Base-by-base conservation (phyloP, 2,329 filamentous ascomycete species). In the Sporothrix brunneoviolacea region DNA sequence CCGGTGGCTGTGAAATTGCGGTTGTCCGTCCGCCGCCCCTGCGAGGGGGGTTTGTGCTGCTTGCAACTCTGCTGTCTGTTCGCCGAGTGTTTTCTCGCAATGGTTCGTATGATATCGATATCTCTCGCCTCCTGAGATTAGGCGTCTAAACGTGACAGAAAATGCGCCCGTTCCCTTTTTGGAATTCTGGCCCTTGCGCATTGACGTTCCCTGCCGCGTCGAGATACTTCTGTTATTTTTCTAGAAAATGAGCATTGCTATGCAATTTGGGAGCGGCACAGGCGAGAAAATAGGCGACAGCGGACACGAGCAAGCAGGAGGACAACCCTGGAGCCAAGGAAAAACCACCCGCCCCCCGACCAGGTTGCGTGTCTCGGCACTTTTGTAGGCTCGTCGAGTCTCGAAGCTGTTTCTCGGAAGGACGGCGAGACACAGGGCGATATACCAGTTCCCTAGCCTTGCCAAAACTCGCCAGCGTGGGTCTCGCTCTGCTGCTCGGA, bases 231-330 rank as follows among this genome's bases (percentile, higher is more conserved):
- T n/a, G n/a, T n/a, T 38, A 16, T 15, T 39, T 21, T 39, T 47
- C 44, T 47, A 47, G 44, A 47, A 39, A 21, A 36, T 18, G 16
- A 28, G 19, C 24, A n/a, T 12, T 27, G 32, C 42, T 4, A 4
- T n/a, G 15, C 16, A 36, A 45, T 36, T 18, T 33, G 27, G 4
- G 9, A 12, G 41, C 30, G 19, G 30, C 43, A 27, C 44, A 47
- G 38, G 44, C 44, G 44, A 47, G 44, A 37, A 19, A 47, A n/a
- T 38, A 38, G 16, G 33, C 44, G 44, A 47, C 32, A 22, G 32
- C 21, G 27, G 32, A 37, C 32, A 46, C 32, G 32, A 37, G 32
- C 33, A 36, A 45, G 15, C n/a, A n/a, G n/a, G n/a, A n/a, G n/a
- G n/a, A n/a, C n/a, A n/a, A n/a, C n/a, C n/a, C n/a, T 37, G 8